A percentile compares a stretch with the other conserved stretches of the same genome.
Evolutionary conservation across 2,329 filamentous ascomycete species (phyloP).

Genomic region (Aspergillus novofumigatus): DNA sequence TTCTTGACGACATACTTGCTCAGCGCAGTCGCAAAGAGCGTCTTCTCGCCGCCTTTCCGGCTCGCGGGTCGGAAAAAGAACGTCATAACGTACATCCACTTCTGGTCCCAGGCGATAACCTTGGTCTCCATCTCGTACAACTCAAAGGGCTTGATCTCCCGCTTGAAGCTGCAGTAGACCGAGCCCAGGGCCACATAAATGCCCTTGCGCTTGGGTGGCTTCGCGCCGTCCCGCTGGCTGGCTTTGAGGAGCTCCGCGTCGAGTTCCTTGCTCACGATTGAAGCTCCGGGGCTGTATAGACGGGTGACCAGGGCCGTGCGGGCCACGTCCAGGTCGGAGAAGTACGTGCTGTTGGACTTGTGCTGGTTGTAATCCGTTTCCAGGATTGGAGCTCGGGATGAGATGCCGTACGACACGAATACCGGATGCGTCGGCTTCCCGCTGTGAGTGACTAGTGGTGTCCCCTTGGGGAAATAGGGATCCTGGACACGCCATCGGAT

Average conservation of each 20-base stretch:
- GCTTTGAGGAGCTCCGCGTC: constrained; percentile 48
- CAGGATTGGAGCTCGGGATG: constrained; percentile 62
- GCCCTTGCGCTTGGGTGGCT: constrained; percentile 46
- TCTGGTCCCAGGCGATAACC: constrained; percentile 70
- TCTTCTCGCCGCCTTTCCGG: constrained; percentile 52
- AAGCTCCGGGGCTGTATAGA: constrained; percentile 58
- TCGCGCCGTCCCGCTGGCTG: constrained; percentile 48
- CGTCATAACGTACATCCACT: constrained; percentile 74
- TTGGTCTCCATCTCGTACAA: constrained; percentile 70
- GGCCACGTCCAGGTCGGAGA: constrained; percentile 77
- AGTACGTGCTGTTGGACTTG: constrained; percentile 82
- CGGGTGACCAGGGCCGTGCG: constrained; percentile 75
- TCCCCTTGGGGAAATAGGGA: constrained; percentile 41
- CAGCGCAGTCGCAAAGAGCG: constrained; percentile 66
- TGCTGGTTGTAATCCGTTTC: constrained; percentile 86
- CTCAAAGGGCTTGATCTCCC: constrained; percentile 67
- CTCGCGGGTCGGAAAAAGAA: constrained; percentile 60
- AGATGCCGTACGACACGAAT: constrained; percentile 67
- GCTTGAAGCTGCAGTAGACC: constrained; percentile 69
- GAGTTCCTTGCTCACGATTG: constrained; percentile 50
- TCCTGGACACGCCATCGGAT: constrained; percentile 48
- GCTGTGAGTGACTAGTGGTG: constrained; percentile 29
- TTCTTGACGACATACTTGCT: constrained; percentile 82
- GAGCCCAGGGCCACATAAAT: constrained; percentile 67
- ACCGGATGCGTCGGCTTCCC: constrained; percentile 53